A percentile compares a stretch with the other conserved stretches of the same genome.
phyloP scores from a whole-genome alignment of 805 yeast species.

The Saturnispora zaruensis region DNA sequence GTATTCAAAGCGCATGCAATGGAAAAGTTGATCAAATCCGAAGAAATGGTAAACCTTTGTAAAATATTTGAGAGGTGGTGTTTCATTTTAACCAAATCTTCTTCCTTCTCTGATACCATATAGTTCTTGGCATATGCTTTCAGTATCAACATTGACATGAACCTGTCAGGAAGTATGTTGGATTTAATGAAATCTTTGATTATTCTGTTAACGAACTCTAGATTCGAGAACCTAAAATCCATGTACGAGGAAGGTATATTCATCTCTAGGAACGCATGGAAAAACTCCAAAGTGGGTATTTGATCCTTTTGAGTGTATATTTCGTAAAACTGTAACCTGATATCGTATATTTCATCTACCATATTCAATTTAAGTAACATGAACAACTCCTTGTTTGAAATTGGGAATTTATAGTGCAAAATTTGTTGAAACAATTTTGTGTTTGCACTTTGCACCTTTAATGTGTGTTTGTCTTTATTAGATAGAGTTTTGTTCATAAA shows the following conservation, averaged over 20 bases:
- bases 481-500: slow-evolving; percentile 5
- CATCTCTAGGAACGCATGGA: slow-evolving; percentile 3
- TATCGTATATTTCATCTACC: background rate
- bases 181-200: slow-evolving; percentile 4
- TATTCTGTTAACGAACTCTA: slow-evolving; percentile 3
- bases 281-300: background rate
- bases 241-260: slow-evolving; percentile 7
- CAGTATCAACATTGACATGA: slow-evolving; percentile 6
- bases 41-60: background rate
- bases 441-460: slow-evolving; percentile 2
- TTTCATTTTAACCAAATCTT: background rate
- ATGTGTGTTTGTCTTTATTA: background rate
- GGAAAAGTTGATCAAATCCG: slow-evolving; percentile 1
- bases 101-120: background rate
- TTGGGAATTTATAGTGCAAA: background rate
- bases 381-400: slow-evolving; percentile 13
- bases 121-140: slow-evolving; percentile 5
- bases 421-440: slow-evolving; percentile 7
- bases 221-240: background rate
- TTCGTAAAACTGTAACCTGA: slow-evolving; percentile 3
- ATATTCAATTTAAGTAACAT: slow-evolving; percentile 9
- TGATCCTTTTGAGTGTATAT: background rate
- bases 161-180: slow-evolving; percentile 6
- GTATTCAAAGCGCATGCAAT: background rate
- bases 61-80: background rate